phyloP scores from a whole-genome alignment of 768 basidiomycete genomes.

The Amanita inopinata region DNA sequence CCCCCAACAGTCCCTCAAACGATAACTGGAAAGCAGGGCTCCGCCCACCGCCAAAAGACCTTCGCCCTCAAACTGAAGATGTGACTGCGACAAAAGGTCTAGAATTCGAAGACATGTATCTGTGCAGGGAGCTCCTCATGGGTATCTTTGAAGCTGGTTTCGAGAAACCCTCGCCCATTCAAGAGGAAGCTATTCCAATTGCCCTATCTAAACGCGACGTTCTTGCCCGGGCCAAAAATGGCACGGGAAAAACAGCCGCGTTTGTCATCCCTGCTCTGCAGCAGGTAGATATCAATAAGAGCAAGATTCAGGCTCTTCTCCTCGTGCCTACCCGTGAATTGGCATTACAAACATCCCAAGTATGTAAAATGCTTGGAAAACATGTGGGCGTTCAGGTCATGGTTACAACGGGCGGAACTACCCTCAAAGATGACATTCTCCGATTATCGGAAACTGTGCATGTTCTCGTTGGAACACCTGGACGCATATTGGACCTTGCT shows the following conservation, averaged over 20 bases:
- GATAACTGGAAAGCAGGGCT: slow-evolving; percentile 70
- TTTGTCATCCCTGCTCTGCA: slow-evolving; percentile 97
- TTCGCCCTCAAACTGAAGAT: slow-evolving; percentile 94
- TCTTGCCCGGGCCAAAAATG: slow-evolving; percentile 92
- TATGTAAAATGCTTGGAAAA: slow-evolving; percentile 94
- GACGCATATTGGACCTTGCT: slow-evolving; percentile 89
- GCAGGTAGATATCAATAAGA: slow-evolving; percentile 73
- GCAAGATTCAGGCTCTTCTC: slow-evolving; percentile 91
- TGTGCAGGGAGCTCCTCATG: slow-evolving; percentile 95
- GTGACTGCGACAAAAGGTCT: slow-evolving; percentile 88
- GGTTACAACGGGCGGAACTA: slow-evolving; percentile 98
- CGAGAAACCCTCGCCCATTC: slow-evolving; percentile 94
- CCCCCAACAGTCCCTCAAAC: slow-evolving; percentile 21
- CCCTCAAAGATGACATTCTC: slow-evolving; percentile 95
- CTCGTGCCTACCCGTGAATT: slow-evolving; percentile 99
- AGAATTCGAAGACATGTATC: slow-evolving; percentile 92
- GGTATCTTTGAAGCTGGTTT: slow-evolving; percentile 99
- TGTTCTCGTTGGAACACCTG: slow-evolving; percentile 95
- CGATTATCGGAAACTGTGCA: slow-evolving; percentile 86
- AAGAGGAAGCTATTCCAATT: slow-evolving; percentile 97
- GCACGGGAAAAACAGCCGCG: slow-evolving; percentile 97
- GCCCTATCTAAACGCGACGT: slow-evolving; percentile 90
- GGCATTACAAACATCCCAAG: slow-evolving; percentile 96
- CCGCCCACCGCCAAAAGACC: slow-evolving; percentile 81
- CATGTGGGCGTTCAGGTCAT: slow-evolving; percentile 95